A percentile compares a stretch with the other conserved stretches of the same genome.
Conservation (phyloP, 2,329 filamentous ascomycete genomes). For the Exophiala dermatitidis region DNA sequence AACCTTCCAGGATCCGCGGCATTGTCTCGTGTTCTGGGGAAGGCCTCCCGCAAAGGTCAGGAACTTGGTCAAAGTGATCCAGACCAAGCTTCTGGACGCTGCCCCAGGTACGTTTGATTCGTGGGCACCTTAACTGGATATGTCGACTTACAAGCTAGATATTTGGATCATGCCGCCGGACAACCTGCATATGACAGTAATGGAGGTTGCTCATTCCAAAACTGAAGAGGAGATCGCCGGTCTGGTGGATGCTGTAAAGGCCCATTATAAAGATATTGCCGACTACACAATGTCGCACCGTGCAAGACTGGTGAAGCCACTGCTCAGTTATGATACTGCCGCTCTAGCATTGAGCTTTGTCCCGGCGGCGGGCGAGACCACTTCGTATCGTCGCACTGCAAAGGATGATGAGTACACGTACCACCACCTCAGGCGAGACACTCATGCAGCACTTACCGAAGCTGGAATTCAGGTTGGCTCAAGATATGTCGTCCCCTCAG, state of each 20-base stretch:
- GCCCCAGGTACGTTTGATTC: conserved; percentile 57
- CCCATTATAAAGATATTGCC: conserved; percentile 44
- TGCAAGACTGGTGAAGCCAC: conserved; percentile 70
- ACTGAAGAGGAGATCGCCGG: conserved; percentile 60
- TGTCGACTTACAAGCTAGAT: conserved; percentile 40
- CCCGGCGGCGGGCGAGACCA: conserved; percentile 60
- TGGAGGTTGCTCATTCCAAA: conserved; percentile 77
- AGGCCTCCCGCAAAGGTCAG: conserved; percentile 68
- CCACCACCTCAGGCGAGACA: conserved; percentile 77
- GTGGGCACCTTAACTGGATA: not conserved
- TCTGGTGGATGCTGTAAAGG: conserved; percentile 51
- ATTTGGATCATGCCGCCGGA: conserved; percentile 80
- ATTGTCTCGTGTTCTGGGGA: conserved; percentile 85
- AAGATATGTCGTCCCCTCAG: conserved; percentile 80
- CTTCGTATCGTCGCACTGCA: conserved; percentile 28
- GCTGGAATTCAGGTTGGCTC: conserved; percentile 65
- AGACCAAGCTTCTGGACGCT: conserved; percentile 55
- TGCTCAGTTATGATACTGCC: conserved; percentile 75
- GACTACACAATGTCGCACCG: conserved; percentile 59
- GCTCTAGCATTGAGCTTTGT: conserved; percentile 83
- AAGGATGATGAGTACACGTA: conserved; percentile 68
- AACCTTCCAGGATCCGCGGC: conserved; percentile 64
- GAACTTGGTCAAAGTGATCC: conserved; percentile 60
- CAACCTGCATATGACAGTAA: conserved; percentile 73
- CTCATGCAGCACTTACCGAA: conserved; percentile 56